These are phyloP conservation scores for Epichloe typhina DNA, from an alignment of 2,329 filamentous ascomycete genomes.

Conservation along the genomic window DNA sequence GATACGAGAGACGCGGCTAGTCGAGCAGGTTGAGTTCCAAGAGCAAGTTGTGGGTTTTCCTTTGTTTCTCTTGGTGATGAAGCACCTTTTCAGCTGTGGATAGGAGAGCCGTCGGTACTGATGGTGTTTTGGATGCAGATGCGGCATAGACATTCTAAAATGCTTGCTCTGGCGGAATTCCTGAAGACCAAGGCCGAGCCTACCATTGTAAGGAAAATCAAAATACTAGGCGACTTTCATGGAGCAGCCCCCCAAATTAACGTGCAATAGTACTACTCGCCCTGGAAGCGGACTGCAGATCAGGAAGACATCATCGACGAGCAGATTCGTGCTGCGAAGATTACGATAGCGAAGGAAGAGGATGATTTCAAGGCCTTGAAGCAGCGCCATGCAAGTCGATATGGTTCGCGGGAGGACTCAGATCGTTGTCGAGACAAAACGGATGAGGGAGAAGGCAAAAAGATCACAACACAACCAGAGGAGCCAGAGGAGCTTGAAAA, in stretches of 20 bases:
- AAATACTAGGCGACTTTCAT: background rate
- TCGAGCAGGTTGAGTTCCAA: conserved; percentile 63
- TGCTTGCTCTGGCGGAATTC: conserved; percentile 59
- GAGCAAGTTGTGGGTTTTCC: conserved; percentile 49
- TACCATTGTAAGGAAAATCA: conserved; percentile 46
- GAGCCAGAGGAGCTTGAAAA: conserved; percentile 1
- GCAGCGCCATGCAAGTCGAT: conserved; percentile 21
- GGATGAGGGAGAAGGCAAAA: conserved; percentile 14
- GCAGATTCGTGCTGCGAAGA: conserved; percentile 55
- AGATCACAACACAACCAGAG: background rate
- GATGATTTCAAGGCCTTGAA: conserved; percentile 45
- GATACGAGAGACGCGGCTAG: conserved; percentile 45
- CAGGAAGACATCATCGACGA: conserved; percentile 59
- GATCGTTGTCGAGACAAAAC: conserved; percentile 15
- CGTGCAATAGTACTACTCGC: conserved; percentile 60
- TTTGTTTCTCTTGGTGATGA: background rate
- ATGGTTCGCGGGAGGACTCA: conserved; percentile 11
- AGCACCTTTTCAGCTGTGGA: background rate
- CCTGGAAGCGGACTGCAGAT: conserved; percentile 58
- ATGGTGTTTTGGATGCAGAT: conserved; percentile 44
- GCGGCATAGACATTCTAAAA: conserved; percentile 57
- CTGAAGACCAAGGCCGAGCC: conserved; percentile 61
- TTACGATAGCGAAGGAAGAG: conserved; percentile 49
- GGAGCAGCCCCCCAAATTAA: background rate
- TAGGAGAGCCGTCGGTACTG: background rate